Evolutionary conservation across 2,329 filamentous ascomycete species (phyloP).

Genomic region (Ophiostoma ulmi): DNA sequence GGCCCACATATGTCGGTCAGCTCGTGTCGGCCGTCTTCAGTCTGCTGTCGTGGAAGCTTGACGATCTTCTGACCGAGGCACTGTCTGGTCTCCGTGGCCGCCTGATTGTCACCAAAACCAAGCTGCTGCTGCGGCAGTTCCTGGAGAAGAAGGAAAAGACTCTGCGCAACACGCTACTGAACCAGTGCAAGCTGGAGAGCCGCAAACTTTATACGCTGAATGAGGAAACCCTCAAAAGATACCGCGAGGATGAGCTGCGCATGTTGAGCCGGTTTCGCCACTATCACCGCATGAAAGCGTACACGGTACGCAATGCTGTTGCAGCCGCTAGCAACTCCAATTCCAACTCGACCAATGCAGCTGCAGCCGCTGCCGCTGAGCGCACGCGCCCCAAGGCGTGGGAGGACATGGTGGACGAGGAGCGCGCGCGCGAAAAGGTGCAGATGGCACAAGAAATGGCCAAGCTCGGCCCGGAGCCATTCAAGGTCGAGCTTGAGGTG

Average conservation of each 20-base stretch:
- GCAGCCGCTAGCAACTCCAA: not conserved
- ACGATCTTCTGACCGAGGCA: constrained; percentile 43
- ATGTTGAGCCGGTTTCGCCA: constrained; percentile 46
- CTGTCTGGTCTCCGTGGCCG: constrained; percentile 45
- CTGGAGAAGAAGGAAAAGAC: constrained; percentile 38
- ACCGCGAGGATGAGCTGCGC: constrained; percentile 42
- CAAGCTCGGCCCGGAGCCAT: constrained; percentile 54
- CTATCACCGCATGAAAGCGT: constrained; percentile 44
- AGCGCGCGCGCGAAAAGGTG: constrained; percentile 42
- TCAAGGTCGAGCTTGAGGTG: constrained; percentile 54
- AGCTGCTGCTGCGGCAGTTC: constrained; percentile 41
- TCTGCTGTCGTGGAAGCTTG: constrained; percentile 45
- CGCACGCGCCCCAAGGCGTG: constrained; percentile 37
- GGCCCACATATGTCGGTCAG: constrained; percentile 49
- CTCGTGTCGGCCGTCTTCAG: constrained; percentile 47
- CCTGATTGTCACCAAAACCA: constrained; percentile 47
- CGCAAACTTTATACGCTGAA: constrained; percentile 56
- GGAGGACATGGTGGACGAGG: constrained; percentile 46
- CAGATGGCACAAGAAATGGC: constrained; percentile 40
- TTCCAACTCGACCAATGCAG: not conserved
- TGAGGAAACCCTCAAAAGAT: constrained; percentile 42
- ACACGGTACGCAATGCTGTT: constrained; percentile 27
- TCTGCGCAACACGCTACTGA: constrained; percentile 38
- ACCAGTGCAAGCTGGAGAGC: constrained; percentile 50
- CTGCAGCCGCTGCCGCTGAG: constrained; percentile 17